These are phyloP conservation scores for Kluyveromyces aestuarii DNA, from an alignment of 805 yeast genomes.

Conservation along the genomic window DNA sequence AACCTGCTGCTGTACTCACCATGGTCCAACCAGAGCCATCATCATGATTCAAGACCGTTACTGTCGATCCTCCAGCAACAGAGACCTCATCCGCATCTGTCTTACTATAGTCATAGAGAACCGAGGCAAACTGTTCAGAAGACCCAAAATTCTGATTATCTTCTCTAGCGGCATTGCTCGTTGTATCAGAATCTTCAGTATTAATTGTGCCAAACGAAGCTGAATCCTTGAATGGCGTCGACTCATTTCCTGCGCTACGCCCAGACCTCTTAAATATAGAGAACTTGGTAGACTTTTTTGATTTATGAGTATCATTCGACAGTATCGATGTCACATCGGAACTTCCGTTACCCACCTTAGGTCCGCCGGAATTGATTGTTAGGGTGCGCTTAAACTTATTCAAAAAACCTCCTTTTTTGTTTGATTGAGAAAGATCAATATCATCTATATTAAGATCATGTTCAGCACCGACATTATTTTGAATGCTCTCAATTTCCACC, in stretches of 20 bases:
- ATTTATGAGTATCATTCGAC: constrained; percentile 11
- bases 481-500: constrained; percentile 86
- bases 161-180: constrained; percentile 4
- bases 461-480: constrained; percentile 64
- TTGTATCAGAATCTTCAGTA: constrained; percentile 6
- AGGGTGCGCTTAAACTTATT: constrained; percentile 25
- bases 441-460: constrained; percentile 55
- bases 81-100: constrained; percentile 69
- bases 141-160: constrained; percentile 17
- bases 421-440: constrained; percentile 34
- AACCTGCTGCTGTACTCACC: constrained; percentile 42
- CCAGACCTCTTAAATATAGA: constrained; percentile 4
- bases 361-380: constrained; percentile 11
- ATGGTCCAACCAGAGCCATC: constrained; percentile 93
- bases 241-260: neutral
- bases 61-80: constrained; percentile 49
- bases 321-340: constrained; percentile 14
- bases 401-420: constrained; percentile 57
- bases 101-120: constrained; percentile 56
- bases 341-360: neutral
- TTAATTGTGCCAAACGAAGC: constrained; percentile 3
- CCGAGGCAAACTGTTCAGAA: constrained; percentile 21
- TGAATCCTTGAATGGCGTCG: constrained; percentile 3
- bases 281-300: constrained; percentile 1
- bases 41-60: constrained; percentile 55